These are phyloP conservation scores for Cladophialophora chaetospira DNA, from an alignment of 2,329 filamentous ascomycete genomes.

Conservation along the genomic window DNA sequence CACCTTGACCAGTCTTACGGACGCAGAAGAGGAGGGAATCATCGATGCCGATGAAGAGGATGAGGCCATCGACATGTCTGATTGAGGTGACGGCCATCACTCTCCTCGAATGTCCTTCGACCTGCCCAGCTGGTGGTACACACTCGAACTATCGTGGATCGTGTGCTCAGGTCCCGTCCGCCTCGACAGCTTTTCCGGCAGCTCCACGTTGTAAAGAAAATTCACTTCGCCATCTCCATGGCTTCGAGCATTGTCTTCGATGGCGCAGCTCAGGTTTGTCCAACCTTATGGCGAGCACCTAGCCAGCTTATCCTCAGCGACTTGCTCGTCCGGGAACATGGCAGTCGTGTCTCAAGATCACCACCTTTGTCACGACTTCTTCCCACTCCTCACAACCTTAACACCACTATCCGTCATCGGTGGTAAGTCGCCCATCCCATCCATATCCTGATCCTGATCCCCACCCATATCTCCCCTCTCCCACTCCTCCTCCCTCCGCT, in stretches of 20 bases:
- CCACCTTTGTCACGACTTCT: constrained; percentile 13
- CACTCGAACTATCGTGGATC: no score
- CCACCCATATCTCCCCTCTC: constrained; percentile 16
- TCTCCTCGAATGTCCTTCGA: background rate
- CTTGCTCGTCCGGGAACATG: no score
- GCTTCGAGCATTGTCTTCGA: no score
- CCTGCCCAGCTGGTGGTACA: no score
- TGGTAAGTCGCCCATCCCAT: constrained; percentile 46
- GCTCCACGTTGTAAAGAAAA: no score
- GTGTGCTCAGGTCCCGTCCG: no score
- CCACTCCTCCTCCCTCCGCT: constrained; percentile 46
- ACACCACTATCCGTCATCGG: constrained; percentile 61
- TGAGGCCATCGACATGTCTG: constrained; percentile 15
- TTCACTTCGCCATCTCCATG: no score
- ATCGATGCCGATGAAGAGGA: constrained; percentile 20
- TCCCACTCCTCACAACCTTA: constrained; percentile 53
- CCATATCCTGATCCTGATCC: constrained; percentile 32
- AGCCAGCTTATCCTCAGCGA: no score
- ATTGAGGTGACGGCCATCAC: background rate
- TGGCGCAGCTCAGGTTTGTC: no score
- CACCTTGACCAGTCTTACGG: background rate
- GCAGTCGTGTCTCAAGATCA: no score
- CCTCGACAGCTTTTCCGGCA: no score
- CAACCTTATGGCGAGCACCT: no score
- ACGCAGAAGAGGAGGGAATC: constrained; percentile 15